Base-by-base conservation (phyloP, 2,329 filamentous ascomycete species). In the Beauveria brongniartii region DNA sequence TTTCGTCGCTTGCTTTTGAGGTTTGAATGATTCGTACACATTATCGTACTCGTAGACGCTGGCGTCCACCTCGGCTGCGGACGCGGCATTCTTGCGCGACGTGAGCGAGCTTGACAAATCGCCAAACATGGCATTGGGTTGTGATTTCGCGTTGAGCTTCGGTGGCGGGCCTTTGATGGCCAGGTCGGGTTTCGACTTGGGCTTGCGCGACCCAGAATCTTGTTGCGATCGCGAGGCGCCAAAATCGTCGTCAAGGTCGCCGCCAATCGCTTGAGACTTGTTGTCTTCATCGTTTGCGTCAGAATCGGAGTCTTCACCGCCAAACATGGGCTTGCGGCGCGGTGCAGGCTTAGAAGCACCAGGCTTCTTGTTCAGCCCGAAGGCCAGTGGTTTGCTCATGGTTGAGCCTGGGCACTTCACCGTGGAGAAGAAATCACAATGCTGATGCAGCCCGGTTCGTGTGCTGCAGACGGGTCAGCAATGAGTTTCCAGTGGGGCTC, bases 41-140 rank as follows among this genome's bases (percentile, higher is more conserved):
- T 82, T 82, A 71, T 95, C 91, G 75, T 94, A 95, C 74, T 94
- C 90, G 77, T 92, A 94, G 66, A 94, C 86, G 54, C 84, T 87
- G 1, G 89, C 78, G 68, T 94, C 90, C 9, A 88, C 70, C 62
- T 84, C 80, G 63, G 85, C 79, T 2, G 89, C 89, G 18, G 84
- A 83, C 64, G 86, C 79, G 43, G 84, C 82, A 66, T 88, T 80
- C 66, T 82, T 85, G 58, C 83, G 82, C 28, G 88, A 84, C 34
- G 84, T 78, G 37, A 87, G 77, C 1, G 83, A 76, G 67, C 84
- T 83, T 3, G 89, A 89, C 1, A 91, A 80, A 68, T 92, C 88
- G 41, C 82, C 82, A 66, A 84, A 87, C 69, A 80, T 76, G 55
- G 75, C 74, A 59, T 73, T 77, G 14, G 71, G 66, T 54, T 47